These are phyloP conservation scores for Bremia lactucae DNA, from an alignment of 352 stramenopile genomes.

Conservation along the genomic window DNA sequence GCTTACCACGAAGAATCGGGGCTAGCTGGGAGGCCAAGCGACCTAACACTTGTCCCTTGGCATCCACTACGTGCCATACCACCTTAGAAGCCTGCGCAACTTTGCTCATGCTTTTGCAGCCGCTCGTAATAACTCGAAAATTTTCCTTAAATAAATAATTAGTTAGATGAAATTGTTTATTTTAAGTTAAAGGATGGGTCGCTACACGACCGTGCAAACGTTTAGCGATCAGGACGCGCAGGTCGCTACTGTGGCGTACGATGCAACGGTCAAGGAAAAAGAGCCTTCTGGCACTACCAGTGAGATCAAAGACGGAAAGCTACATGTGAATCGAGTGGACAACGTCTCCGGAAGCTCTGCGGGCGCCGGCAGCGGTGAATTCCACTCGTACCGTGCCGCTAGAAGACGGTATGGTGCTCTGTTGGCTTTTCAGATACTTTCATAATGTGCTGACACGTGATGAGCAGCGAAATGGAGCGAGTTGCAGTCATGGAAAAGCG, in stretches of 20 bases:
- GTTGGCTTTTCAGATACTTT: not conserved
- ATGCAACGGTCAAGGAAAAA: not conserved
- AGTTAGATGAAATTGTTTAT: not conserved
- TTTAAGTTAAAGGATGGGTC: slow-evolving; percentile 24
- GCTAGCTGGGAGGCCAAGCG: slow-evolving; percentile 92
- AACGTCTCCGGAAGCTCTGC: slow-evolving; percentile 93
- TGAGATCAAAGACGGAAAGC: slow-evolving; percentile 17
- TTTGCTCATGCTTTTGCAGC: slow-evolving; percentile 51
- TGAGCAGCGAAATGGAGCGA: slow-evolving; percentile 81
- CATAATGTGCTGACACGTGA: not conserved
- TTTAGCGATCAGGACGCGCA: slow-evolving; percentile 75
- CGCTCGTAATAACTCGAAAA: not conserved
- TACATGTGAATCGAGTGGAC: slow-evolving; percentile 75
- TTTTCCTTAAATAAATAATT: not conserved
- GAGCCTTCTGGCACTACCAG: slow-evolving; percentile 1
- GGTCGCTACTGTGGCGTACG: slow-evolving; percentile 54
- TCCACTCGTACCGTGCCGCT: slow-evolving; percentile 94
- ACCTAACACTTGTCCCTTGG: slow-evolving; percentile 91
- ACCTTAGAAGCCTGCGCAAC: slow-evolving; percentile 72
- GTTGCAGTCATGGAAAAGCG: slow-evolving; percentile 83
- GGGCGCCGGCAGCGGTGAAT: slow-evolving; percentile 91
- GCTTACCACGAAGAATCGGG: slow-evolving; percentile 94
- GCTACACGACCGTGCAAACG: slow-evolving; percentile 79
- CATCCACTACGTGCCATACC: slow-evolving; percentile 95
- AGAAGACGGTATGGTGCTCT: slow-evolving; percentile 48